Percentiles rank a stretch among this genome's conserved stretches.
Evolutionary conservation across 2,329 filamentous ascomycete genomes (phyloP).

Genomic region (Leptodontidium sp.): DNA sequence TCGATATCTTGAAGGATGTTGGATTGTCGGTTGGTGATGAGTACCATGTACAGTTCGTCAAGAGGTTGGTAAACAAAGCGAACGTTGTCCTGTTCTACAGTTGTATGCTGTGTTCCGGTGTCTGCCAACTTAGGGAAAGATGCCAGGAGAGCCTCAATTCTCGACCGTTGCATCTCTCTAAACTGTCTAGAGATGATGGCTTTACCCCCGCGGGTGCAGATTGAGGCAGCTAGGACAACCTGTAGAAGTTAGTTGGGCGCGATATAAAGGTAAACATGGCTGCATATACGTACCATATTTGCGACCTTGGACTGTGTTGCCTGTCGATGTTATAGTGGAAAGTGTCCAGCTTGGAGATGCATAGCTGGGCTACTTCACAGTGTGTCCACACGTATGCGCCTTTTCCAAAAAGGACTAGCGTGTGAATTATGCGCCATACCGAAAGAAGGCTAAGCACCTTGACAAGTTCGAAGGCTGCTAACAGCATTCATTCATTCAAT

Average conservation of each 20-base stretch:
- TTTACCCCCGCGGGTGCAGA: constrained; percentile 98
- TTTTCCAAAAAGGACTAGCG: background rate
- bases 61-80: constrained; percentile 99
- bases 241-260: constrained; percentile 50
- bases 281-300: constrained; percentile 33
- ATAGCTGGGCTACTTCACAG: constrained; percentile 3
- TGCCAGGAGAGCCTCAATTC: constrained; percentile 94
- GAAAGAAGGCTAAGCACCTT: background rate
- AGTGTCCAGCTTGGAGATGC: background rate
- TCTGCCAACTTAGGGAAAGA: constrained; percentile 98
- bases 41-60: constrained; percentile 99
- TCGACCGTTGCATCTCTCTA: constrained; percentile 94
- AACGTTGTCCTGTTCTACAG: constrained; percentile 98
- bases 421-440: background rate
- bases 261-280: background rate
- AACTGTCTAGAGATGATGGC: constrained; percentile 98
- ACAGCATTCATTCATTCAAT: background rate
- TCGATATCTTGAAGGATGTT: constrained; percentile 99
- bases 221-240: constrained; percentile 98
- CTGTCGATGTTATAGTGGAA: constrained; percentile 2
- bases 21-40: constrained; percentile 99
- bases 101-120: constrained; percentile 95
- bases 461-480: background rate
- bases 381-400: constrained; percentile 8
- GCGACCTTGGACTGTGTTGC: constrained; percentile 19